Evolutionary conservation across 139 green algal species (phyloP), one percentile per base, ranked within the genome.

Genomic region (Chlamydomonas incerta): DNA sequence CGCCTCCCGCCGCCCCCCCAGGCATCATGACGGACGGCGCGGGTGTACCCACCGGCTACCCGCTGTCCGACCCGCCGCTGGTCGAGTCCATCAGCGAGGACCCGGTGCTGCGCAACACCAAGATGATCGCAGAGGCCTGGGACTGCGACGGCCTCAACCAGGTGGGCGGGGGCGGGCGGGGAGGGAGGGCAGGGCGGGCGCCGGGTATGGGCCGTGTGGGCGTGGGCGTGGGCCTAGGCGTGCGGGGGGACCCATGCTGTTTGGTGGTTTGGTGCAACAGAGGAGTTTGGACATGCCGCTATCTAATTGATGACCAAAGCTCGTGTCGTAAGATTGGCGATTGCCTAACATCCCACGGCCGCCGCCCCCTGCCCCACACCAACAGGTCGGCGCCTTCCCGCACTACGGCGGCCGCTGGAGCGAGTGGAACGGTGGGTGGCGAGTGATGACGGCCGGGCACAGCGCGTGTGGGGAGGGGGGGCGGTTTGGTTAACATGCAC

Each of bases 81-180:
- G 92, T 99, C 18, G 94, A 97, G 81, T 89, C 92, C 60, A 97
- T 99, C 88, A 94, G 86, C 52, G 96, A 98, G 81, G 97, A 99
- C 93, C 95, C 96, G 1, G 83, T 99, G 57, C 95, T 99, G 83
- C 79, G 90, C 11, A 88, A 92, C 83, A 96, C 90, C 34, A 99
- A 99, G 93, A 85, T 99, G 23, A 99, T 99, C 69, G 95, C 97
- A 0, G 98, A 99, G 93, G 97, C 98, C 4, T 99, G 98, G 98
- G 98, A 99, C 91, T 99, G 95, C 73, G 98, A 97, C 80, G 97
- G 96, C 1, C 93, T 99, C 31, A 98, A 99, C 91, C 98, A 99
- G 94, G 97, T 98, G 69, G 29, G 79, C 35, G 35, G 9, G 52
- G 3, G 11, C 3, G 60, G 94, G 97, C 97, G 72, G 29, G 79